Conservation (phyloP, 768 basidiomycete species). For the Paxillus involutus region DNA sequence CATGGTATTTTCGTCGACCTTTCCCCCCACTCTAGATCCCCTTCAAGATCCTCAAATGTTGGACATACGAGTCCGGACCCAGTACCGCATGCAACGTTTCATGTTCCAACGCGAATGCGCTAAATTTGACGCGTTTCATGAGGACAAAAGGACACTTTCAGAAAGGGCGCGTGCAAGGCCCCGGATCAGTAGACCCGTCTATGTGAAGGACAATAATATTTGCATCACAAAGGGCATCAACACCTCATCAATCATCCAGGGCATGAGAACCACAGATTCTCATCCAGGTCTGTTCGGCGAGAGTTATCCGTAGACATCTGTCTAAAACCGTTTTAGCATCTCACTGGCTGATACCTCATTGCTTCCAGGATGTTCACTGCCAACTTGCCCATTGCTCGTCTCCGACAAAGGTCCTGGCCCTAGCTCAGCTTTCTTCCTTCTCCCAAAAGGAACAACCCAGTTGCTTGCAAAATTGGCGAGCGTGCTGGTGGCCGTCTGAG, state of each 20-base stretch:
- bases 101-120: no score
- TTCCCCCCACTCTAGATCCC: no score
- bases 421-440: slow-evolving; percentile 41
- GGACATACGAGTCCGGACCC: no score
- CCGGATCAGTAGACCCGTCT: no score
- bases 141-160: no score
- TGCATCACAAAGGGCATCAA: background rate
- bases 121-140: no score
- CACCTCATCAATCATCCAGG: background rate
- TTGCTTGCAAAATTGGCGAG: slow-evolving; percentile 60
- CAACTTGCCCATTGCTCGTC: slow-evolving; percentile 19
- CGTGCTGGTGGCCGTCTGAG: slow-evolving; percentile 47
- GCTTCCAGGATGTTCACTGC: slow-evolving; percentile 17
- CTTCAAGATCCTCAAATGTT: no score
- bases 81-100: no score
- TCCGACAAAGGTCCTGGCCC: slow-evolving; percentile 16
- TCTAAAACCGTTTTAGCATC: slow-evolving; percentile 30
- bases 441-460: slow-evolving; percentile 66
- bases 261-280: background rate
- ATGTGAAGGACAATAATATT: background rate
- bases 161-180: no score
- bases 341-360: slow-evolving; percentile 40
- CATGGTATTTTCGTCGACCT: no score
- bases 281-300: background rate
- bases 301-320: background rate